Evolutionary conservation across 2,329 filamentous ascomycete genomes (phyloP), one percentile per base, ranked within the genome.

Genomic region (Aspergillus sp.): DNA sequence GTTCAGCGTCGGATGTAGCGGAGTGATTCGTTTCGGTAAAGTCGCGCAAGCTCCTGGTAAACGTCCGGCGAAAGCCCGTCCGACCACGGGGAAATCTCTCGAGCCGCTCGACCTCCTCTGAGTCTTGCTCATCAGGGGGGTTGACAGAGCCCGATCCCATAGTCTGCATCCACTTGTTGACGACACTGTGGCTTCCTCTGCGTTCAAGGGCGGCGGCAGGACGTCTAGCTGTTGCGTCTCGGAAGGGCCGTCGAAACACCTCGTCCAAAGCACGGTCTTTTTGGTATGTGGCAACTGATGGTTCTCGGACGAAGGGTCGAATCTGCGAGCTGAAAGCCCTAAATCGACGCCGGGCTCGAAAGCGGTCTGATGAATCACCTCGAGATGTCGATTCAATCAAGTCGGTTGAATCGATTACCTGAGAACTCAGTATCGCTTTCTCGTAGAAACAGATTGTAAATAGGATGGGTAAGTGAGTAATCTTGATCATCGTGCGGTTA

Each of bases 191-290:
- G 1, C 89, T 91, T 72, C 92, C 85, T 62, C 88, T 84, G 66
- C 91, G 88, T 27, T 86, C 82, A 54, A 84, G 82, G 52, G 84
- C 82, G 42, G 62, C 64, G 51, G 86, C 83, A 1, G 84, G 87
- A 17, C 84, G 83, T 56, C 88, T 77, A 2, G 86, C 82, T 7
- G 84, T 83, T 53, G 86, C 81, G 61, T 89, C 88, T 49, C 73
- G 74, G 27, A 90, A 91, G 0, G 87, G 86, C 17, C 85, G 82
- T 62, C 91, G 85, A 73, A 98, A 98, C 0, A 98, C 92, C 71
- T 97, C 93, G 66, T 96, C 94, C 21, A 98, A 79, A 7, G 92
- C 93, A 56, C 88, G 88, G 67, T 97, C 93, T 71, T 97, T 96
- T 68, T 94, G 90, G 69, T 90, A 94, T 1, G 92, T 95, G 38